These are phyloP conservation scores for Abrus precatorius DNA, from an alignment of 306 rosid genomes.

Conservation along the genomic window DNA sequence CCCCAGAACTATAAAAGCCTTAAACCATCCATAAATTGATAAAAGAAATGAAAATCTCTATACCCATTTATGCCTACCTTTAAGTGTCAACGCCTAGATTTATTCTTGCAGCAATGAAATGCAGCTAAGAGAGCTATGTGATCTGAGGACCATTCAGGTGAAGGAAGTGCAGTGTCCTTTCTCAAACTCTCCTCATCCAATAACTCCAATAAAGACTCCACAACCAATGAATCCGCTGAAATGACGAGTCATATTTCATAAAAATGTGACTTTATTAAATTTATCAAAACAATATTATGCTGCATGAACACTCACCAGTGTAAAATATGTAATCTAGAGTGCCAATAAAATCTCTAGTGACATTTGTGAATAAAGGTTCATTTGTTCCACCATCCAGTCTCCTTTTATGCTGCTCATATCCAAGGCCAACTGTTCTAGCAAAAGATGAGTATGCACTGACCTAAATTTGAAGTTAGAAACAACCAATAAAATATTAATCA, in stretches of 20 bases:
- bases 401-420: conserved; percentile 81
- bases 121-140: conserved; percentile 96
- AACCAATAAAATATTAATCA: conserved; percentile 26
- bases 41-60: neutral
- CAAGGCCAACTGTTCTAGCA: conserved; percentile 75
- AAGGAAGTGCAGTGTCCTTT: conserved; percentile 99
- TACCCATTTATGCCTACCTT: conserved; percentile 43
- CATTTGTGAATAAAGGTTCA: conserved; percentile 92
- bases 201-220: conserved; percentile 93
- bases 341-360: conserved; percentile 94
- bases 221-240: conserved; percentile 95
- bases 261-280: conserved; percentile 24
- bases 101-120: conserved; percentile 91
- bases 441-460: conserved; percentile 96
- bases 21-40: neutral
- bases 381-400: conserved; percentile 81
- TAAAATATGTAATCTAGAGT: conserved; percentile 98
- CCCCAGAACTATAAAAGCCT: neutral
- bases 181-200: conserved; percentile 96
- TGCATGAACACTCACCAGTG: conserved; percentile 69
- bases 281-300: conserved; percentile 24
- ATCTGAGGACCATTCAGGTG: conserved; percentile 99
- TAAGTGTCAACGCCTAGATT: conserved; percentile 79
- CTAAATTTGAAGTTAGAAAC: conserved; percentile 54
- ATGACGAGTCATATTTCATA: conserved; percentile 38